Evolutionary conservation across 2,329 filamentous ascomycete genomes (phyloP), one percentile per base, ranked within the genome.

Genomic region (Sporothrix euskadiensis): DNA sequence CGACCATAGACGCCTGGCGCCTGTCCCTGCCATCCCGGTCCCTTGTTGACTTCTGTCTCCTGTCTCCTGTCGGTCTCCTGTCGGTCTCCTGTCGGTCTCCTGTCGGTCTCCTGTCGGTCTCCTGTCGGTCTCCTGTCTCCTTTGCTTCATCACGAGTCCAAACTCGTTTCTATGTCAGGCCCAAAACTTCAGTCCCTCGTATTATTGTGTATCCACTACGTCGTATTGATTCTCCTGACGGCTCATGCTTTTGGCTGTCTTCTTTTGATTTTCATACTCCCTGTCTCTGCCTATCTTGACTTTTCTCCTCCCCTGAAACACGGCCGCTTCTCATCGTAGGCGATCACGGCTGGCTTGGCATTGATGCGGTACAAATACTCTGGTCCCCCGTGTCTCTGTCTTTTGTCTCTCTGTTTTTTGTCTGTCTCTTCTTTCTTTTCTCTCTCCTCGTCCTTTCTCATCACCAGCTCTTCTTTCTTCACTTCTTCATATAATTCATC

Each of bases 401-500:
- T 71, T 75, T 52, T 74, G 69, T 73, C 71, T 75, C 72, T 26
- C 26, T 26, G 26, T 26, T 65, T 73, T 73, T 75, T 69, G 35
- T 35, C 35, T 35, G 35, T 49, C 74, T 69, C 70, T 41, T 47
- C 59, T 63, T 73, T 54, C 68, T 10, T 59, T 74, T 69, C 76
- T 73, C 76, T 73, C 74, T 75, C 39, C 16, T 14, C 57, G 30
- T 73, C 72, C 49, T 35, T 66, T 71, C 39, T 71, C 14, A 52
- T 74, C 69, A 75, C 70, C 74, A 71, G 41, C 72, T 71, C 52
- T 69, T 3, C 32, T 74, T 59, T 75, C 71, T 72, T 32, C 74
- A 75, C 16, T n/a, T 75, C 73, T 75, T 32, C 77, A 76, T 57
- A 76, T 77, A 59, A 39, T 79, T 77, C 75, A 80, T 78, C 78